These are phyloP conservation scores for Pontederia crassipes DNA, from an alignment of 176 grass and related monocot species.

Conservation along the genomic window DNA sequence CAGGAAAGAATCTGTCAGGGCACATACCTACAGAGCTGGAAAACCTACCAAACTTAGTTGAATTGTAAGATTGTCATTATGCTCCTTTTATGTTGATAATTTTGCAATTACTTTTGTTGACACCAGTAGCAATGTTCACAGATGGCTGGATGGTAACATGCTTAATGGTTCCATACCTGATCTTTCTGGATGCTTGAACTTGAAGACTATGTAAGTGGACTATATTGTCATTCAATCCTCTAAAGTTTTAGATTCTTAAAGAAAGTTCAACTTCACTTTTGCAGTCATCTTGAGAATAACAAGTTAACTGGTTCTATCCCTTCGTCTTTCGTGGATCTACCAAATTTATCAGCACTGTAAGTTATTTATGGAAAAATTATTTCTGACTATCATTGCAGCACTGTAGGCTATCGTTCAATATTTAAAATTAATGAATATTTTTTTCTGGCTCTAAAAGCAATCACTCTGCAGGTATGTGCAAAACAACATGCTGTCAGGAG, in stretches of 20 bases:
- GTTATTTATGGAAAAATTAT: constrained; percentile 14
- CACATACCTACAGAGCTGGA: constrained; percentile 63
- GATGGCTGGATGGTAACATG: constrained; percentile 57
- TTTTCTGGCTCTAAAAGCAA: too few species aligned
- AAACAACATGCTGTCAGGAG: constrained; percentile 65
- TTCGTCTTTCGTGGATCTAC: constrained; percentile 53
- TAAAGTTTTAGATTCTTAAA: constrained; percentile 9
- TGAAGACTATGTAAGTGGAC: constrained; percentile 64
- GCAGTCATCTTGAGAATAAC: constrained; percentile 92
- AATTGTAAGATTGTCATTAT: constrained; percentile 66
- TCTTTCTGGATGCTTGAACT: constrained; percentile 55
- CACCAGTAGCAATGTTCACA: constrained; percentile 19
- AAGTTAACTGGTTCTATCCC: constrained; percentile 63
- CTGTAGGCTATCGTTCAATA: too few species aligned
- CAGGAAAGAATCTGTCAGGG: constrained; percentile 70
- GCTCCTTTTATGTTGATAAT: not conserved
- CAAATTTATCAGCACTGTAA: constrained; percentile 86
- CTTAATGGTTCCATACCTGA: constrained; percentile 77
- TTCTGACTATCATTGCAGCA: too few species aligned
- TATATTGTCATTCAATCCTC: constrained; percentile 4
- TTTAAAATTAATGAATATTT: too few species aligned
- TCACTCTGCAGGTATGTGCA: constrained; percentile 50
- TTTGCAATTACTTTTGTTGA: not conserved
- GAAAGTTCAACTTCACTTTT: not conserved
- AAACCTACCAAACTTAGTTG: constrained; percentile 51